phyloP scores from a whole-genome alignment of 805 yeast genomes.

The Saccharomycopsis sp. region DNA sequence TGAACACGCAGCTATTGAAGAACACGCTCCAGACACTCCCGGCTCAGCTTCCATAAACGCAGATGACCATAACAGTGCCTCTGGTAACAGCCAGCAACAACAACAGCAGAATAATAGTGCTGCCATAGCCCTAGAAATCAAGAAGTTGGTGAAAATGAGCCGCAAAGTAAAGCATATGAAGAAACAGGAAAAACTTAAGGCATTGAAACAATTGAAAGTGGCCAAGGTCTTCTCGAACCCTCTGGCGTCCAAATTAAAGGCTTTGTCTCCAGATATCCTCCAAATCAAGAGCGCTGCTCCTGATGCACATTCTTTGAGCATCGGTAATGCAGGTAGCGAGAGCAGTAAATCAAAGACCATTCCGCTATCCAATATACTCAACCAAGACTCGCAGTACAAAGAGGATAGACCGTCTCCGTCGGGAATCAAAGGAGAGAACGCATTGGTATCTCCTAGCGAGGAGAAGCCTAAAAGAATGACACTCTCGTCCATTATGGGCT shows the following conservation, averaged over 20 bases:
- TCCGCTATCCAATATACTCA: background rate
- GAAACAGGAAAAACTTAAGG: background rate
- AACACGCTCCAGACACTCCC: background rate
- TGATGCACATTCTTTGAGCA: too few relatives aligned
- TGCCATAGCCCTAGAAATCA: background rate
- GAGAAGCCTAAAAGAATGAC: constrained; percentile 1
- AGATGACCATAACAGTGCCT: background rate
- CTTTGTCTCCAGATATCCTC: background rate
- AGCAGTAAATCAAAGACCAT: background rate
- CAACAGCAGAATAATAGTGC: background rate
- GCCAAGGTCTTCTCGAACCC: background rate
- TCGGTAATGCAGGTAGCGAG: background rate
- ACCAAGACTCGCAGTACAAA: background rate
- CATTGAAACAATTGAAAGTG: background rate
- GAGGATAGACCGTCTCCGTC: background rate
- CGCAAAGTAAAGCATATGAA: background rate
- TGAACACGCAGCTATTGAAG: background rate
- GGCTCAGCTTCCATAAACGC: background rate
- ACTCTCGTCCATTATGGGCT: background rate
- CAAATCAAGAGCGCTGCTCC: background rate
- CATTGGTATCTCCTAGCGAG: background rate
- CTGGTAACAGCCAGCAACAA: background rate
- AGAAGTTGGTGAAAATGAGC: background rate
- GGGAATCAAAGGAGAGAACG: background rate
- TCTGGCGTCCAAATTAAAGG: background rate